Percentiles rank a stretch among this genome's conserved stretches.
These are phyloP conservation scores for Linanthus parryae DNA, from an alignment of 148 eudicot species.

Conservation along the genomic window DNA sequence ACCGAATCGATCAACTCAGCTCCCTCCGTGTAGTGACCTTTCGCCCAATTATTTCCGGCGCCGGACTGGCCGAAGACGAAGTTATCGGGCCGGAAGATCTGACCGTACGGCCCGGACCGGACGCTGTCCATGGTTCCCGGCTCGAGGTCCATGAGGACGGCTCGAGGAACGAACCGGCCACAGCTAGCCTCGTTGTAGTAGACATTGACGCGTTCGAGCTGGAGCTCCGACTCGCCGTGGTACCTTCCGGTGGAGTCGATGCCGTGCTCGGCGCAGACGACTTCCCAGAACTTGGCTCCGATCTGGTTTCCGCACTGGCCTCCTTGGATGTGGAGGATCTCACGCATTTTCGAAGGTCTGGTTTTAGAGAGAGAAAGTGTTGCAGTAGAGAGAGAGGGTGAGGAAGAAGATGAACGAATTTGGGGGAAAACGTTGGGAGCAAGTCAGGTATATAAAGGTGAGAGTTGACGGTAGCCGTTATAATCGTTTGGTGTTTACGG, in stretches of 20 bases:
- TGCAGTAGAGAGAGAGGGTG: background rate
- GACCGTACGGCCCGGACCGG: constrained; percentile 3
- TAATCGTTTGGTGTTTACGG: no score
- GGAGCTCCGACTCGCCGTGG: constrained; percentile 2
- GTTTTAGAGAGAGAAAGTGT: no score
- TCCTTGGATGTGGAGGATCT: constrained; percentile 8
- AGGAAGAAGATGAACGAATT: background rate
- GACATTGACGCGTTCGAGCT: constrained; percentile 4
- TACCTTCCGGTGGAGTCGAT: constrained; percentile 8
- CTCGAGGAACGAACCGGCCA: constrained; percentile 6
- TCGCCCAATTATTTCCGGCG: constrained; percentile 8
- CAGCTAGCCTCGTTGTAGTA: constrained; percentile 10
- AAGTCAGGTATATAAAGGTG: background rate
- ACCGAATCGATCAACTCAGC: constrained; percentile 10
- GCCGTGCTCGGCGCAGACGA: constrained; percentile 9
- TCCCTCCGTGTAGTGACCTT: constrained; percentile 6
- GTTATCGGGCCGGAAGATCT: constrained; percentile 5
- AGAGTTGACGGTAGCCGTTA: background rate
- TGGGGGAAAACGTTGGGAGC: background rate
- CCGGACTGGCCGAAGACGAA: constrained; percentile 7
- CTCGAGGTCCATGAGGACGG: constrained; percentile 8
- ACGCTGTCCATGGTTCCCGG: constrained; percentile 9
- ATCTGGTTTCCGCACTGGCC: constrained; percentile 12
- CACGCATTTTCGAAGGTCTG: background rate
- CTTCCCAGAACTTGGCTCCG: constrained; percentile 14